Evolutionary conservation across 176 grass and related monocot genomes (phyloP).

Genomic region (Phoenix roebelenii): DNA sequence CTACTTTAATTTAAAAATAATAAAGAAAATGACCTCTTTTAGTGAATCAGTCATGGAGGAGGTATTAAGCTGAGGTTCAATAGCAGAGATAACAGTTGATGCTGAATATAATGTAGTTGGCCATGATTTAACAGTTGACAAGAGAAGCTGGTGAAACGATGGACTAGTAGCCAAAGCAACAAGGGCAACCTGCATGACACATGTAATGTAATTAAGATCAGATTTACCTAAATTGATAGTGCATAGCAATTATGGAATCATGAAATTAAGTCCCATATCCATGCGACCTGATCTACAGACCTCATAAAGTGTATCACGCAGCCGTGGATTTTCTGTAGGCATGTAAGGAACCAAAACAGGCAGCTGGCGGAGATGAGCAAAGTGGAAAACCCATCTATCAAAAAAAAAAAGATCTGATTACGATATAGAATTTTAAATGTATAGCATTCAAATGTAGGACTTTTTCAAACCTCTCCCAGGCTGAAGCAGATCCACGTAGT

Average conservation of each 20-base stretch:
- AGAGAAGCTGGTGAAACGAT: conserved; percentile 74
- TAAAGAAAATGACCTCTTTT: conserved; percentile 53
- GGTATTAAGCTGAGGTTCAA: conserved; percentile 70
- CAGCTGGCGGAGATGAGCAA: conserved; percentile 94
- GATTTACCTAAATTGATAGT: too few species aligned
- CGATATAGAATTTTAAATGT: conserved; percentile 10
- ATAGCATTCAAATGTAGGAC: background rate
- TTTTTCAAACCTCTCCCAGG: conserved; percentile 89
- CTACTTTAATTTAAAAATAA: conserved; percentile 8
- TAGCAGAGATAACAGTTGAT: conserved; percentile 85
- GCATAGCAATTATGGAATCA: too few species aligned
- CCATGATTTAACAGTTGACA: conserved; percentile 78
- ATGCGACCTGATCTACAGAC: conserved; percentile 16
- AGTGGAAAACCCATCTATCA: conserved; percentile 91
- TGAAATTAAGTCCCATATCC: too few species aligned
- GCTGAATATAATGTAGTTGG: conserved; percentile 65
- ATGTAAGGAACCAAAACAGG: conserved; percentile 92
- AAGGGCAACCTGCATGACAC: conserved; percentile 70
- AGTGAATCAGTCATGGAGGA: conserved; percentile 67
- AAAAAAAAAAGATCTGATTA: conserved; percentile 21
- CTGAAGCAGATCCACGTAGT: conserved; percentile 76
- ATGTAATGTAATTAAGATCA: conserved; percentile 8
- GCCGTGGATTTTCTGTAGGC: conserved; percentile 79
- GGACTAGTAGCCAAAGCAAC: conserved; percentile 79
- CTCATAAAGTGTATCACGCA: conserved; percentile 96